A percentile compares a stretch with the other conserved stretches of the same genome.
Evolutionary conservation across 192 early-diverging fungal genomes (phyloP).

Genomic region (Linnemannia exigua): DNA sequence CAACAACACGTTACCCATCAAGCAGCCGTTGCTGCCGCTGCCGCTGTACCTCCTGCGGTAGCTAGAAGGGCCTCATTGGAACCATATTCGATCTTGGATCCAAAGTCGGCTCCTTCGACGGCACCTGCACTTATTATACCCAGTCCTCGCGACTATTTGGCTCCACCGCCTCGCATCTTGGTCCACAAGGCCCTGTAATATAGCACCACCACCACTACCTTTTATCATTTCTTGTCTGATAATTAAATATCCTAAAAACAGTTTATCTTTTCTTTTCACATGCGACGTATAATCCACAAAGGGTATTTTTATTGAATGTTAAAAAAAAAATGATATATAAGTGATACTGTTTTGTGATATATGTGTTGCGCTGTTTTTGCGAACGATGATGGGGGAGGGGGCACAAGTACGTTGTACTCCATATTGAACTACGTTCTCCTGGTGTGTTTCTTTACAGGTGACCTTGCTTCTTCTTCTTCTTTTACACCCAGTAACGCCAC

Average conservation of each 20-base stretch:
- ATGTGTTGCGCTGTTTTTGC: too few relatives aligned
- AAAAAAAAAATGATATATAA: too few relatives aligned
- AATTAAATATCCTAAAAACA: not conserved
- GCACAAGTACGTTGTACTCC: not conserved
- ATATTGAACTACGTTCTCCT: too few relatives aligned
- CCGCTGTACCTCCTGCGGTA: not conserved
- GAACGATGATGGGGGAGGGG: not conserved
- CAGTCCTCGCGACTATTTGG: slow-evolving; percentile 31
- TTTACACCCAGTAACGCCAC: slow-evolving; percentile 35
- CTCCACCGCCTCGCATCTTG: slow-evolving; percentile 45
- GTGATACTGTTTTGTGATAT: too few relatives aligned
- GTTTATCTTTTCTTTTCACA: not conserved
- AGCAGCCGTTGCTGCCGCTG: not conserved
- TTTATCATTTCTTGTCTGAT: not conserved
- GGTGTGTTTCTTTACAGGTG: not conserved
- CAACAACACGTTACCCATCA: slow-evolving; percentile 10
- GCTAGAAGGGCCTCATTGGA: not conserved
- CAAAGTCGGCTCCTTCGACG: not conserved
- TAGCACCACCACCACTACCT: not conserved
- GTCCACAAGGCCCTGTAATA: slow-evolving; percentile 46
- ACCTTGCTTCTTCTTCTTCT: not conserved
- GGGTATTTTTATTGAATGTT: not conserved
- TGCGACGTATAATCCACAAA: not conserved
- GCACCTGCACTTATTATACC: slow-evolving; percentile 19
- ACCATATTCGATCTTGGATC: too few relatives aligned